Conservation (phyloP, 2,329 filamentous ascomycete genomes). For the Ophiostoma ips region DNA sequence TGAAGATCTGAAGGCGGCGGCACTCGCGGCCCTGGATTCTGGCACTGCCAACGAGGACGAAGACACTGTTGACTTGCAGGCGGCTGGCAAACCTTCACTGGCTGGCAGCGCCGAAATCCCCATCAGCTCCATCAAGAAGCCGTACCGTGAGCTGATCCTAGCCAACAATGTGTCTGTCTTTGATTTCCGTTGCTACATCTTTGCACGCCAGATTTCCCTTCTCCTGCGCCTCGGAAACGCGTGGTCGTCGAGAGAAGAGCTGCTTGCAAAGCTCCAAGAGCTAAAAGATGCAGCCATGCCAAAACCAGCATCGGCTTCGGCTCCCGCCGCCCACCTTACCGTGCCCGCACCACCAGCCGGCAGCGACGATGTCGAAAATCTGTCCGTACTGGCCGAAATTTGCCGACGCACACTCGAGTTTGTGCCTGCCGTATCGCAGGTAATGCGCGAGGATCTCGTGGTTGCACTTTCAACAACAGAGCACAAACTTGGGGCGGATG, state of each 20-base stretch:
- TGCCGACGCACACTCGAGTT: slow-evolving; percentile 74
- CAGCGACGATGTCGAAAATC: slow-evolving; percentile 55
- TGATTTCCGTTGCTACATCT: slow-evolving; percentile 89
- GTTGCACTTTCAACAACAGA: slow-evolving; percentile 36
- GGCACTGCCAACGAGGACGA: slow-evolving; percentile 23
- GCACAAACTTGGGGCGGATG: slow-evolving; percentile 19
- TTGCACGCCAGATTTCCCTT: slow-evolving; percentile 72
- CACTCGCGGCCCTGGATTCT: slow-evolving; percentile 27
- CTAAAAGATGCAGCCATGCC: slow-evolving; percentile 45
- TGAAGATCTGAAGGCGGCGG: slow-evolving; percentile 52
- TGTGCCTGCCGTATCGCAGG: slow-evolving; percentile 63
- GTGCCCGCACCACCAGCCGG: slow-evolving; percentile 35
- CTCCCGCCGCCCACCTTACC: slow-evolving; percentile 12
- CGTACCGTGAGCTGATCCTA: slow-evolving; percentile 83
- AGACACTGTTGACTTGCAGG: slow-evolving; percentile 38
- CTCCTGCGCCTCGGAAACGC: slow-evolving; percentile 72
- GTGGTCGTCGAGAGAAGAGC: slow-evolving; percentile 46
- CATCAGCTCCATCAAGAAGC: slow-evolving; percentile 53
- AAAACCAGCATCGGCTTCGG: slow-evolving; percentile 18
- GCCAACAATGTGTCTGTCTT: slow-evolving; percentile 92
- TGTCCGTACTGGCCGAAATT: slow-evolving; percentile 71
- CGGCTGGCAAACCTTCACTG: slow-evolving; percentile 10
- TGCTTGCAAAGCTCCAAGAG: slow-evolving; percentile 46
- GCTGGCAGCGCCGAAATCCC: slow-evolving; percentile 30
- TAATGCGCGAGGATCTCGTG: slow-evolving; percentile 65